A percentile compares a stretch with the other conserved stretches of the same genome.
Conservation (phyloP, 1,284 basidiomycete genomes). For the Trichosporon asahii region DNA sequence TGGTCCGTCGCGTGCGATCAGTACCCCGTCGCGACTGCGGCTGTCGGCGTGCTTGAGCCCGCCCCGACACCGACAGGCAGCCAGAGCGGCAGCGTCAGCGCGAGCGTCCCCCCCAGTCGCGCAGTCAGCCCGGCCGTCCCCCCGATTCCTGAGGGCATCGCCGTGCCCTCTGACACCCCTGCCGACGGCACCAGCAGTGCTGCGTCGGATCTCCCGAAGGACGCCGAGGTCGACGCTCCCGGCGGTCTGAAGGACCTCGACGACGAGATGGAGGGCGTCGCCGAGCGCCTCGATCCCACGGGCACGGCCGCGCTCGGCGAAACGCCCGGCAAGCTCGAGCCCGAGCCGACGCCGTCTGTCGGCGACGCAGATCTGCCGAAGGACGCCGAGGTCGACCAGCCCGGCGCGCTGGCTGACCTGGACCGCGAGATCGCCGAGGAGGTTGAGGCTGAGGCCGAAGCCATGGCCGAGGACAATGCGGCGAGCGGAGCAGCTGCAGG, state of each 20-base stretch:
- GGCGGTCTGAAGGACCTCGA: conserved; percentile 37
- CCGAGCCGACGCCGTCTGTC: conserved; percentile 8
- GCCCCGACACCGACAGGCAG: conserved; percentile 10
- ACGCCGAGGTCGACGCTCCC: conserved; percentile 31
- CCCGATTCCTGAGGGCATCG: conserved; percentile 5
- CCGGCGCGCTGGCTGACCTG: conserved; percentile 33
- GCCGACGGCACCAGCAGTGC: not conserved
- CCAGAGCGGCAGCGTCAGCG: conserved; percentile 3
- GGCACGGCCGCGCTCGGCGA: conserved; percentile 10
- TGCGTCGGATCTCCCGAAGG: not conserved
- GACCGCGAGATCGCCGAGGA: conserved; percentile 19
- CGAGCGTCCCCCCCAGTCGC: not conserved
- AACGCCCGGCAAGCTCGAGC: not conserved
- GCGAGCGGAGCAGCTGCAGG: conserved; percentile 9
- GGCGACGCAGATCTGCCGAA: not conserved
- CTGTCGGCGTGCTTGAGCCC: conserved; percentile 11
- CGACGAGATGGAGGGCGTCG: conserved; percentile 32
- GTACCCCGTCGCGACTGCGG: conserved; percentile 27
- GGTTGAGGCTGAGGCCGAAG: conserved; percentile 13
- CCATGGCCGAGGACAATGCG: conserved; percentile 12
- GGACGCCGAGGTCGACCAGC: conserved; percentile 34
- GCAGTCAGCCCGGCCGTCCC: not conserved
- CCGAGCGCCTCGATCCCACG: conserved; percentile 29
- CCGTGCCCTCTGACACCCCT: conserved; percentile 4
- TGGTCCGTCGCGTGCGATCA: conserved; percentile 61